Conservation (phyloP, 2,329 filamentous ascomycete species). For the Lasiodiplodia citricola region DNA sequence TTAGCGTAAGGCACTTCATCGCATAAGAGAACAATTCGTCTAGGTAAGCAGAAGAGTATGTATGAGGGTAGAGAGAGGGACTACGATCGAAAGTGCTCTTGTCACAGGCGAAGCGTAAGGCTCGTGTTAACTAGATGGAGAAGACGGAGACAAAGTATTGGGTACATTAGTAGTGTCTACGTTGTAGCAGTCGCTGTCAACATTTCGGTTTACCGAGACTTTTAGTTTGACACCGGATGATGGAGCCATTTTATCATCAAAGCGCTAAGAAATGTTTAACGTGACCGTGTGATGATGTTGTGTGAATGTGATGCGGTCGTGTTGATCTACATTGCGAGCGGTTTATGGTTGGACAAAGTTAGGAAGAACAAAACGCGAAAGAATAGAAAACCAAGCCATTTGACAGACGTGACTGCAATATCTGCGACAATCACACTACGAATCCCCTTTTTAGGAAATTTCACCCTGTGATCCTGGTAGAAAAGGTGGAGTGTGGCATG, state of each 20-base stretch:
- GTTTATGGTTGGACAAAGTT: too few species aligned
- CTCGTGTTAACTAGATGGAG: not conserved
- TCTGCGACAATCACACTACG: not conserved
- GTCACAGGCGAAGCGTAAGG: not conserved
- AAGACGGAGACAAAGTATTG: not conserved
- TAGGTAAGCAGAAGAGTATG: not conserved
- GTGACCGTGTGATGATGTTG: too few species aligned
- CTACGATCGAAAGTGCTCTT: too few species aligned
- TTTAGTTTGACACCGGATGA: too few species aligned
- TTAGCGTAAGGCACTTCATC: not conserved
- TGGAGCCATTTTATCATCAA: too few species aligned
- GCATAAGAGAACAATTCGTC: not conserved
- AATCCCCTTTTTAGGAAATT: not conserved
- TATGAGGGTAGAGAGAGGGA: too few species aligned
- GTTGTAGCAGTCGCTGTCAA: not conserved
- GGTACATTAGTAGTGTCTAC: not conserved
- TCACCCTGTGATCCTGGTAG: not conserved
- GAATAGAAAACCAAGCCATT: not conserved
- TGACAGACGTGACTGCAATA: too few species aligned
- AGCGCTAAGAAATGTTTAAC: too few species aligned
- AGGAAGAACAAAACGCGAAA: not conserved
- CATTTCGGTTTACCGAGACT: too few species aligned
- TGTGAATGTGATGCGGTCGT: too few species aligned
- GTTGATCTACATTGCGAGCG: too few species aligned
- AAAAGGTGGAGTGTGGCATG: not conserved